phyloP scores from a whole-genome alignment of 2,329 filamentous ascomycete genomes.

The Penicillium sp. region DNA sequence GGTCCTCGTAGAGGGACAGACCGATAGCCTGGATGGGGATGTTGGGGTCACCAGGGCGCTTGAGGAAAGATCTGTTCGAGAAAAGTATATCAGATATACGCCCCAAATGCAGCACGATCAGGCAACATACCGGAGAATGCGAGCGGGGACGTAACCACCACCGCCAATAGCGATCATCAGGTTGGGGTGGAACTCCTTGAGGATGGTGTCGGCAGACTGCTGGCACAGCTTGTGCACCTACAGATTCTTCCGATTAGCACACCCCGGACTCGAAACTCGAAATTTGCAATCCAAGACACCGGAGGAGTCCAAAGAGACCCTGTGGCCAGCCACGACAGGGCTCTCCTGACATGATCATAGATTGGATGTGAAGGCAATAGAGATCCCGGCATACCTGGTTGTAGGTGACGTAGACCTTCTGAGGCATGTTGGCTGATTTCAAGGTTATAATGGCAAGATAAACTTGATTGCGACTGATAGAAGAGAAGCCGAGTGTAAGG shows the following conservation, averaged over 20 bases:
- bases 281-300: background rate
- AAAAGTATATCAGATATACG: background rate
- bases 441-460: background rate
- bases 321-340: background rate
- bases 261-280: background rate
- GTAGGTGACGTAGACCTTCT: slow-evolving; percentile 88
- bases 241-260: background rate
- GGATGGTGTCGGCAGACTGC: slow-evolving; percentile 74
- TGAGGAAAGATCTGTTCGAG: slow-evolving; percentile 74
- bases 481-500: background rate
- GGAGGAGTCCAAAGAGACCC: background rate
- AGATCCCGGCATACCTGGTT: slow-evolving; percentile 66
- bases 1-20: slow-evolving; percentile 90
- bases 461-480: background rate
- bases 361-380: background rate
- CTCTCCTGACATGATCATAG: background rate
- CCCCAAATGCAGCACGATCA: slow-evolving; percentile 2
- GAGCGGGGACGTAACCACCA: slow-evolving; percentile 93
- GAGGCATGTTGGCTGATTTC: slow-evolving; percentile 60
- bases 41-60: slow-evolving; percentile 80
- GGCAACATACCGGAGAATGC: slow-evolving; percentile 73
- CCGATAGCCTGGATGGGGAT: slow-evolving; percentile 99
- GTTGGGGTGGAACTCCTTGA: slow-evolving; percentile 83
- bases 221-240: slow-evolving; percentile 98
- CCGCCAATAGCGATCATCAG: slow-evolving; percentile 98